These are phyloP conservation scores for Chytriomyces sp. DNA, from an alignment of 192 early-diverging fungal genomes.

Conservation along the genomic window DNA sequence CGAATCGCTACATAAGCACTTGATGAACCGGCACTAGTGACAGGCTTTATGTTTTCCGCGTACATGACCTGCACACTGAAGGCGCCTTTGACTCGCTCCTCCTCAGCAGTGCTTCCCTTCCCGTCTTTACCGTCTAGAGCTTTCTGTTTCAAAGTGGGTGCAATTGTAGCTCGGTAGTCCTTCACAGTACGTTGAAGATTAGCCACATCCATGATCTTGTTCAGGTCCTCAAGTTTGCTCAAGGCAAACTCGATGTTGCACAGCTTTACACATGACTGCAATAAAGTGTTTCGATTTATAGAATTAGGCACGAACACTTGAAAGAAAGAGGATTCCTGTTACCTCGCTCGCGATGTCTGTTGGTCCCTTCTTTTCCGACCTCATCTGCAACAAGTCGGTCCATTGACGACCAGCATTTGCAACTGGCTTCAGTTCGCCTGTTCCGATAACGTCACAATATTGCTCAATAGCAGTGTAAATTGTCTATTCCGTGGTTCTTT, in stretches of 20 bases:
- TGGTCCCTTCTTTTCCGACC: constrained; percentile 37
- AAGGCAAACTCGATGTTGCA: constrained; percentile 61
- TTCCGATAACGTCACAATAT: constrained; percentile 59
- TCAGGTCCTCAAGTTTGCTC: constrained; percentile 56
- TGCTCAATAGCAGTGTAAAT: constrained; percentile 58
- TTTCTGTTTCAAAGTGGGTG: constrained; percentile 33
- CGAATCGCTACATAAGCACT: constrained; percentile 56
- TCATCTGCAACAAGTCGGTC: constrained; percentile 38
- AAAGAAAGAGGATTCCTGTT: constrained; percentile 8
- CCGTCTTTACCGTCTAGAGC: constrained; percentile 6
- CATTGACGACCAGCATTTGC: constrained; percentile 20
- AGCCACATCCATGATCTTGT: constrained; percentile 53
- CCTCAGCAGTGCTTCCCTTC: constrained; percentile 26
- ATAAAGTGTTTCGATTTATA: not conserved
- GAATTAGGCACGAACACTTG: not conserved
- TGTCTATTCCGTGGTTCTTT: constrained; percentile 16
- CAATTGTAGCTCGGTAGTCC: constrained; percentile 49
- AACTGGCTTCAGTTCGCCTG: constrained; percentile 46
- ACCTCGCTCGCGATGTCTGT: constrained; percentile 54
- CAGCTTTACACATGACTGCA: constrained; percentile 59
- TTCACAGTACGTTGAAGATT: constrained; percentile 41
- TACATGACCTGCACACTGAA: constrained; percentile 54
- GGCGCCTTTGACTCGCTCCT: constrained; percentile 40
- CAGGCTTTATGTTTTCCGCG: constrained; percentile 60
- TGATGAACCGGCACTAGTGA: constrained; percentile 54